phyloP scores from a whole-genome alignment of 306 rosid species.

The Malus asiatica region DNA sequence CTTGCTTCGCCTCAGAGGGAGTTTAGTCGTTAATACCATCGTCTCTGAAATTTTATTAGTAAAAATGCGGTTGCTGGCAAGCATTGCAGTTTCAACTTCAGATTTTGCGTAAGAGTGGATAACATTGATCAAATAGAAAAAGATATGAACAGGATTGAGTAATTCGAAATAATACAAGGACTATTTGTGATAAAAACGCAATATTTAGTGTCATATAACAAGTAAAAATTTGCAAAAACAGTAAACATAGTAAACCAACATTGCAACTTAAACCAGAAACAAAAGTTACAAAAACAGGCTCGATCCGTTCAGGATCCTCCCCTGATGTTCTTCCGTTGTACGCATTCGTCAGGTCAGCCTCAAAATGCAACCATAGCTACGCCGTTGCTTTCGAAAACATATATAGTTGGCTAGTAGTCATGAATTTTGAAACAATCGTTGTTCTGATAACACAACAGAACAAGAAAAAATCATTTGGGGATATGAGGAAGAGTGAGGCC shows the following conservation, averaged over 20 bases:
- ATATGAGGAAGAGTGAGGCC: conserved; percentile 48
- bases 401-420: not conserved
- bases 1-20: not conserved
- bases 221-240: not conserved
- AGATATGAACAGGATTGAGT: too few relatives aligned
- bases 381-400: conserved; percentile 7
- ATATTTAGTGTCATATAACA: not conserved
- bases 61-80: too few relatives aligned
- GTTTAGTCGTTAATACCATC: not conserved
- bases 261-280: not conserved
- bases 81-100: too few relatives aligned
- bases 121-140: not conserved
- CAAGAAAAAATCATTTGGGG: conserved; percentile 17
- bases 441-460: not conserved
- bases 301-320: not conserved
- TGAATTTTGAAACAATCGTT: not conserved
- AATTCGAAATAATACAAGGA: not conserved
- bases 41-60: too few relatives aligned
- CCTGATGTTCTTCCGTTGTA: not conserved
- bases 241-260: not conserved
- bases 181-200: too few relatives aligned
- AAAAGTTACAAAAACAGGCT: not conserved
- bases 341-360: not conserved
- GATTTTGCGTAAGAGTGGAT: too few relatives aligned
- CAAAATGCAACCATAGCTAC: conserved; percentile 13